Conservation (phyloP, 2,329 filamentous ascomycete genomes). For the Microsporum canis region DNA sequence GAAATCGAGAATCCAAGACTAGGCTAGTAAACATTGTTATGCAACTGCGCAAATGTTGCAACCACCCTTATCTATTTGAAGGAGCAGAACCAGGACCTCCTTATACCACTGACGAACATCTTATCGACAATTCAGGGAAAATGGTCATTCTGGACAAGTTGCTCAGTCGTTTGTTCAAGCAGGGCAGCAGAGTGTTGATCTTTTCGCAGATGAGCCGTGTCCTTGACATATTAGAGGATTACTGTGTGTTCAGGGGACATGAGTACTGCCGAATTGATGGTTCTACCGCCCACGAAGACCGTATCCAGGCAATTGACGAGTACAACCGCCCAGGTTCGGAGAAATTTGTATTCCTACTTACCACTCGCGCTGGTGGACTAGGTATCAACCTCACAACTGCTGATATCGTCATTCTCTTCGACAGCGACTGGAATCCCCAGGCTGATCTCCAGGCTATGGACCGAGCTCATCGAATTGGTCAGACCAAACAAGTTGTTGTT, state of each 20-base stretch:
- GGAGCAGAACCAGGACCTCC: slow-evolving; percentile 93
- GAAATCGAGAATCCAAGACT: slow-evolving; percentile 96
- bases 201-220: slow-evolving; percentile 99
- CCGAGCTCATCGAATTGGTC: slow-evolving; percentile 92
- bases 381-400: slow-evolving; percentile 94
- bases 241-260: slow-evolving; percentile 89
- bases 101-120: slow-evolving; percentile 94
- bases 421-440: slow-evolving; percentile 98
- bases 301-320: slow-evolving; percentile 93
- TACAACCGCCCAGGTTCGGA: slow-evolving; percentile 95
- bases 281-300: slow-evolving; percentile 91
- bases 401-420: slow-evolving; percentile 91
- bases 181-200: slow-evolving; percentile 92
- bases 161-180: slow-evolving; percentile 65
- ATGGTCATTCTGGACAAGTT: slow-evolving; percentile 96
- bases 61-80: slow-evolving; percentile 96
- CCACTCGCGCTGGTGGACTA: slow-evolving; percentile 86
- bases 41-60: slow-evolving; percentile 98
- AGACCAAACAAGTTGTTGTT: slow-evolving; percentile 94
- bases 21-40: slow-evolving; percentile 96
- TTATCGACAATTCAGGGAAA: slow-evolving; percentile 87
- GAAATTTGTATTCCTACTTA: slow-evolving; percentile 92
- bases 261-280: slow-evolving; percentile 97
- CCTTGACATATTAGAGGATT: slow-evolving; percentile 93
- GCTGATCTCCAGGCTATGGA: slow-evolving; percentile 99